These are phyloP conservation scores for Lachancea nothofagi DNA, from an alignment of 805 yeast species.

Conservation along the genomic window DNA sequence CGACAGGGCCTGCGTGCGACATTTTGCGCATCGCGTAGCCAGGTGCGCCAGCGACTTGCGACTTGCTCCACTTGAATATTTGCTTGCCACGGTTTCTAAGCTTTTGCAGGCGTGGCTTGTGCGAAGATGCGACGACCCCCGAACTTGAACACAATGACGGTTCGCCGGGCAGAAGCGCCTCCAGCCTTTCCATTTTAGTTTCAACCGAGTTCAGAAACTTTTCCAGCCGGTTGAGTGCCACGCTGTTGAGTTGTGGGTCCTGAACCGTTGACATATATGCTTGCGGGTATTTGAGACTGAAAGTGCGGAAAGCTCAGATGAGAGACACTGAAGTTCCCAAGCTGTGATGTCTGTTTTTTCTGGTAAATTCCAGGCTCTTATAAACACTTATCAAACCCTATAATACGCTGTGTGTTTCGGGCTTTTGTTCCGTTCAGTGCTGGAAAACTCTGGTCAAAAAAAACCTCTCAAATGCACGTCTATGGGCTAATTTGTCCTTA, in stretches of 20 bases:
- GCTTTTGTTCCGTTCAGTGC: too few relatives aligned
- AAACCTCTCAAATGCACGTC: too few relatives aligned
- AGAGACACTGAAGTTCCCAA: too few relatives aligned
- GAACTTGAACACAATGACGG: not conserved
- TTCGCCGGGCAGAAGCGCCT: conserved; percentile 8
- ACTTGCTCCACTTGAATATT: conserved; percentile 9
- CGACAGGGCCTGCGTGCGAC: not conserved
- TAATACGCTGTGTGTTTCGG: too few relatives aligned
- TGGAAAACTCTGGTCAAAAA: too few relatives aligned
- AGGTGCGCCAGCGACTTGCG: conserved; percentile 6
- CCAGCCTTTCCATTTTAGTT: conserved; percentile 4
- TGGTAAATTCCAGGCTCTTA: too few relatives aligned
- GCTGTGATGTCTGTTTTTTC: too few relatives aligned
- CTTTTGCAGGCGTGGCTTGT: conserved; percentile 8
- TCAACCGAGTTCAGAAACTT: conserved; percentile 8
- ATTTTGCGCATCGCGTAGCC: conserved; percentile 5
- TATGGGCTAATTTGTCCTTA: too few relatives aligned
- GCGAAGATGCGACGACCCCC: not conserved
- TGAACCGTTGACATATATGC: not conserved
- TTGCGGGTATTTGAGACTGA: too few relatives aligned
- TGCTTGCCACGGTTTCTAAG: conserved; percentile 11
- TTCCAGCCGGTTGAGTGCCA: conserved; percentile 9
- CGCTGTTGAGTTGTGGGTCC: conserved; percentile 1
- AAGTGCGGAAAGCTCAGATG: too few relatives aligned
- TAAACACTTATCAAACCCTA: too few relatives aligned